phyloP scores from a whole-genome alignment of 78 protist species.

The Tieghemostelium lacteum region DNA sequence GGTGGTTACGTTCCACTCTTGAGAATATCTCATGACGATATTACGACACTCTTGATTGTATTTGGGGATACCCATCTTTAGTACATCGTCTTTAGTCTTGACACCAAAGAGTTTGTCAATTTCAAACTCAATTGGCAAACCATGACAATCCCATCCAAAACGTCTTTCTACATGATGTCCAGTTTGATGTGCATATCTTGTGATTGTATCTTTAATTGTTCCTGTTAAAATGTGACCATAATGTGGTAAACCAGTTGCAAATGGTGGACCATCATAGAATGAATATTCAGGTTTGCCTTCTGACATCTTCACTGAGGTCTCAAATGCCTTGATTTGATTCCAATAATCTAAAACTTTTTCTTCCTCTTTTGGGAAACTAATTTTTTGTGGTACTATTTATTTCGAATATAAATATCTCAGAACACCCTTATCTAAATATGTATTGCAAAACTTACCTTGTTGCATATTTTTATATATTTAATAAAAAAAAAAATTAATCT shows the following conservation, averaged over 20 bases:
- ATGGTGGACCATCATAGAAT: slow-evolving; percentile 99
- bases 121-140: slow-evolving; percentile 99
- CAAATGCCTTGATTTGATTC: slow-evolving; percentile 95
- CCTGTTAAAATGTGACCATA: slow-evolving; percentile 99
- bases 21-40: slow-evolving; percentile 96
- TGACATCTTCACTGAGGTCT: slow-evolving; percentile 87
- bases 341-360: slow-evolving; percentile 88
- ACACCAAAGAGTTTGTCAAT: slow-evolving; percentile 97
- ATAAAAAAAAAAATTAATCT: no score
- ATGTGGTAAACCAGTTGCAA: slow-evolving; percentile 99
- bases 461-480: no score
- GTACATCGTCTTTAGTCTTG: slow-evolving; percentile 92
- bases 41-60: slow-evolving; percentile 97
- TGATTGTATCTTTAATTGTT: slow-evolving; percentile 98
- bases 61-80: slow-evolving; percentile 94
- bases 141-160: slow-evolving; percentile 99
- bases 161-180: slow-evolving; percentile 98
- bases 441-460: no score
- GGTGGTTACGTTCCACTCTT: slow-evolving; percentile 96
- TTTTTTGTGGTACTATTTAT: slow-evolving; percentile 81
- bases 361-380: slow-evolving; percentile 91
- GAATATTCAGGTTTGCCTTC: slow-evolving; percentile 88
- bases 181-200: slow-evolving; percentile 96
- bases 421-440: no score
- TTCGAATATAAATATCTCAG: no score